Base-by-base conservation (phyloP, 192 early-diverging fungal genomes). In the Geranomyces variabilis region DNA sequence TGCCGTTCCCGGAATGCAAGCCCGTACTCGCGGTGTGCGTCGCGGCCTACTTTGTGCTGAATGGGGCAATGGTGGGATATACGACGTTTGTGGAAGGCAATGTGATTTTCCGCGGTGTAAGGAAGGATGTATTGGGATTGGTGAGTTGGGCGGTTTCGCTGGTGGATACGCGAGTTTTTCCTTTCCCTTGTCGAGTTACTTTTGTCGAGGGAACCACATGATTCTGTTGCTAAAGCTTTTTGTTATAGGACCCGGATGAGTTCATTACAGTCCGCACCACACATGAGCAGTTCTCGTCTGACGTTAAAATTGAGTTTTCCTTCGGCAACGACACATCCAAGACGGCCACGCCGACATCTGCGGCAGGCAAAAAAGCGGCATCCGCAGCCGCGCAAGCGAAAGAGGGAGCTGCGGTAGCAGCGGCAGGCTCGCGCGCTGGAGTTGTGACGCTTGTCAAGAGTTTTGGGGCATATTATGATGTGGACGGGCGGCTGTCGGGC, bases 401-500 rank as follows among this genome's bases (percentile, higher is more conserved):
- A n/a, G 17, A n/a, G 7, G 51, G 51, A 8, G 51, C 51, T 7
- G 51, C 51, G 24, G 51, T 53, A 7, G 58, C 47, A 8, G 51
- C 51, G 46, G 46, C 21, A 31, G 49, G 24, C 45, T 71, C 75
- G 53, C 46, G 60, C 30, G 6, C 24, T 10, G 22, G 67, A 22
- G 34, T 26, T 17, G 48, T 62, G 26, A 63, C 31, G 13, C 49
- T 79, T 1, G 55, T 46, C 22, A 71, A 72, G 44, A 58, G 53
- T 15, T 69, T 83, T 67, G 81, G 81, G 17, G 63, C 31, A 10
- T 83, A 62, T 22, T 80, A 77, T 69, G 81, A 83, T 55, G 78
- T 75, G 19, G 75, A 77, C 21, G 81, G 81, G 3, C 65, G 73
- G 44, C 71, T 83, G 2, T 71, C 66, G 13, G 61, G 75, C 1